Percentiles rank a stretch among this genome's conserved stretches.
phyloP scores from a whole-genome alignment of 176 grass and related monocot genomes.

The Microstegium vimineum region DNA sequence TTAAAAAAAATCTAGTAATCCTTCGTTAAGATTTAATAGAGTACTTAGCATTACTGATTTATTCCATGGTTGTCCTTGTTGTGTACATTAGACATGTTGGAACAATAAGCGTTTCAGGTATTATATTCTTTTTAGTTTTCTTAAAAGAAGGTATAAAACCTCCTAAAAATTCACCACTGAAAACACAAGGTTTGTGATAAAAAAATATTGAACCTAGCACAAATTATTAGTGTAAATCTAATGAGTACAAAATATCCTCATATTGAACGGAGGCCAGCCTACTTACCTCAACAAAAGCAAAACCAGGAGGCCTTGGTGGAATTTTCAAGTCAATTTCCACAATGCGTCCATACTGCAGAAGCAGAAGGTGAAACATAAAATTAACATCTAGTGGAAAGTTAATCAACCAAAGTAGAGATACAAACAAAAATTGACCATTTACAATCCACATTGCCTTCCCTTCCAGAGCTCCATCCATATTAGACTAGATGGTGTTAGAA shows the following conservation, averaged over 20 bases:
- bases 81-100: not conserved
- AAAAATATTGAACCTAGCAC: not conserved
- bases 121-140: not conserved
- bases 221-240: not conserved
- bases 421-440: not conserved
- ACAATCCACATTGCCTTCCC: not conserved
- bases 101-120: not conserved
- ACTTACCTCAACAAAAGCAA: conserved; percentile 91
- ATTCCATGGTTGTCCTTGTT: not conserved
- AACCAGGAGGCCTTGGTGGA: conserved; percentile 88
- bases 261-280: not conserved
- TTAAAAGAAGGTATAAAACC: not conserved
- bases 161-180: not conserved
- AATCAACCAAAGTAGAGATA: not conserved
- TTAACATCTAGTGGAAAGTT: not conserved
- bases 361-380: conserved; percentile 18
- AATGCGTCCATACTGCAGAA: conserved; percentile 77
- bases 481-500: not conserved
- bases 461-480: conserved; percentile 2
- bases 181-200: not conserved
- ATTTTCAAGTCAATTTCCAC: conserved; percentile 94
- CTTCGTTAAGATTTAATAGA: not conserved
- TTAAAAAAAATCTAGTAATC: not conserved
- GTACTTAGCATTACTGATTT: not conserved
- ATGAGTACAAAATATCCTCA: not conserved